Evolutionary conservation across 352 stramenopile species (phyloP).

Genomic region (Phytophthora tentaculata): DNA sequence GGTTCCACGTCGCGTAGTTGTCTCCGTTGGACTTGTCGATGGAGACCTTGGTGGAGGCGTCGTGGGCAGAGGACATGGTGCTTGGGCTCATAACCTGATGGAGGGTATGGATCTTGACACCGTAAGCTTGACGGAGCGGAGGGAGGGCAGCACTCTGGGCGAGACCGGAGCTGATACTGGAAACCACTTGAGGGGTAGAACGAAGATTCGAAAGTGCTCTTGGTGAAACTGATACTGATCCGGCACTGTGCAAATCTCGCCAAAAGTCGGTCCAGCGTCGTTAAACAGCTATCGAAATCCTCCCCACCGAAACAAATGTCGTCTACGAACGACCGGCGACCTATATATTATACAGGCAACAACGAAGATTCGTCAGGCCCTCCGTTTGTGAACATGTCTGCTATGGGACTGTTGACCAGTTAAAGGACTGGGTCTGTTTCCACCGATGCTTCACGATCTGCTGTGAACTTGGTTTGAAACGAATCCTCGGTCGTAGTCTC

Average conservation of each 20-base stretch:
- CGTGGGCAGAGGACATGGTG: too few species aligned
- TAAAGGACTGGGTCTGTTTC: neutral
- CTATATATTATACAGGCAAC: neutral
- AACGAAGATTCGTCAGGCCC: neutral
- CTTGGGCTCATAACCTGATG: too few species aligned
- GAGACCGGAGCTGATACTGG: too few species aligned
- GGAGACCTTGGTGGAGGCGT: too few species aligned
- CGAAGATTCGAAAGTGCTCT: neutral
- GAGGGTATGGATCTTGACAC: too few species aligned
- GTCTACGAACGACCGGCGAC: neutral
- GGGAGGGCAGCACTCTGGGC: too few species aligned
- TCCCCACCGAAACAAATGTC: neutral
- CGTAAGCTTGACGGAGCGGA: too few species aligned
- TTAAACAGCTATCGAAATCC: neutral
- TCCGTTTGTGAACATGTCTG: neutral
- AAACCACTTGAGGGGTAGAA: too few species aligned
- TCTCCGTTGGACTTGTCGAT: too few species aligned
- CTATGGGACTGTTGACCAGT: neutral
- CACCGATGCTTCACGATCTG: neutral
- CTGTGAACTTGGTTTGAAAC: neutral
- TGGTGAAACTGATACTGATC: neutral
- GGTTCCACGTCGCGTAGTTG: too few species aligned
- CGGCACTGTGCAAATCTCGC: neutral
- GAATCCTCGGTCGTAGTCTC: neutral
- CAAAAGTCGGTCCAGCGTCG: neutral